A percentile compares a stretch with the other conserved stretches of the same genome.
Evolutionary conservation across 2,329 filamentous ascomycete species (phyloP).

Genomic region (Pleurostoma richardsiae): DNA sequence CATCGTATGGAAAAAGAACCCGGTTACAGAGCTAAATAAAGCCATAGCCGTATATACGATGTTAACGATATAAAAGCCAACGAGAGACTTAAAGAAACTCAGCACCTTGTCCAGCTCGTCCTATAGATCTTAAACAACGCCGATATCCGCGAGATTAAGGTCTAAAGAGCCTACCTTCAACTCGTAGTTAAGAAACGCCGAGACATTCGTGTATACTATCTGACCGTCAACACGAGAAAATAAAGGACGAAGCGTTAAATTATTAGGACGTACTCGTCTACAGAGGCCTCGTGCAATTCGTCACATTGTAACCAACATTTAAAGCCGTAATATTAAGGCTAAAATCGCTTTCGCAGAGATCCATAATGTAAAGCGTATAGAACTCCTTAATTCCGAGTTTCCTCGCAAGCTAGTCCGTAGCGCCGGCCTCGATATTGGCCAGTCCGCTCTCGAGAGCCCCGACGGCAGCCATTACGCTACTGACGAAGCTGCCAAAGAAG

Average conservation of each 20-base stretch:
- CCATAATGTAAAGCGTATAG: slow-evolving; percentile 23
- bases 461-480: slow-evolving; percentile 1
- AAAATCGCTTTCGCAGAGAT: slow-evolving; percentile 22
- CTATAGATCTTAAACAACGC: slow-evolving; percentile 9
- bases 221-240: too few species aligned
- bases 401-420: slow-evolving; percentile 15
- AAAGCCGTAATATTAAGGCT: slow-evolving; percentile 14
- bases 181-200: slow-evolving; percentile 10
- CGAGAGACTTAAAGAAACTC: slow-evolving; percentile 9
- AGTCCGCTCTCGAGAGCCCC: slow-evolving; percentile 11
- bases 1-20: too few species aligned
- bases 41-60: slow-evolving; percentile 7
- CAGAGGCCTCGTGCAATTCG: slow-evolving; percentile 15
- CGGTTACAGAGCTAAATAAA: slow-evolving; percentile 5
- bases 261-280: slow-evolving; percentile 2
- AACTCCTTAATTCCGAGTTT: slow-evolving; percentile 24
- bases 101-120: slow-evolving; percentile 10
- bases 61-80: slow-evolving; percentile 8
- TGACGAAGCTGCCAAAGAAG: too few species aligned
- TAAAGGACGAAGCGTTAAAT: not conserved
- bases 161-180: slow-evolving; percentile 12
- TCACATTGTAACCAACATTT: slow-evolving; percentile 15
- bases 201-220: slow-evolving; percentile 14
- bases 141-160: slow-evolving; percentile 10
- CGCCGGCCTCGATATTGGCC: slow-evolving; percentile 11